A percentile compares a stretch with the other conserved stretches of the same genome.
phyloP scores from a whole-genome alignment of 306 rosid species.

The Neltuma alba region DNA sequence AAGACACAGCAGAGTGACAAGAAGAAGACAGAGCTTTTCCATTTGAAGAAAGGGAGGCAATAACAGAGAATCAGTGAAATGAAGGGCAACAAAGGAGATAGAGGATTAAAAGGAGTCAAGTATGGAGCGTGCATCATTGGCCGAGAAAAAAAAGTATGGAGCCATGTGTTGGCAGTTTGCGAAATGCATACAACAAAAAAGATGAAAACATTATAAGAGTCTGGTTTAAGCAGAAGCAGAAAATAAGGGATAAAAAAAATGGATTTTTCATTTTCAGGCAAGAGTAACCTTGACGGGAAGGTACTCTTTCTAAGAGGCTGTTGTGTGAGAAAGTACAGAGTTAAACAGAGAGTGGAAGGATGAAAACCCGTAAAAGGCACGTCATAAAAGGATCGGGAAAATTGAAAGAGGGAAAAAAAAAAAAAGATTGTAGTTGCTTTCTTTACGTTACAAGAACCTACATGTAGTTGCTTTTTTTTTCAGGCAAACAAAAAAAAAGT shows the following conservation, averaged over 20 bases:
- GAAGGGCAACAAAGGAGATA: background rate
- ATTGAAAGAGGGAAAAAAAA: no score
- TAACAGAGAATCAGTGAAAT: background rate
- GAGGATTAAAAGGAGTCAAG: background rate
- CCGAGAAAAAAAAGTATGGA: no score
- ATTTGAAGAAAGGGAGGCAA: conserved; percentile 34
- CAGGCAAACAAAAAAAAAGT: background rate
- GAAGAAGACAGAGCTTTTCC: conserved; percentile 34
- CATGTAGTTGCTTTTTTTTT: background rate
- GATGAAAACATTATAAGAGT: background rate
- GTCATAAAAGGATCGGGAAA: no score
- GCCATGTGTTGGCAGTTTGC: background rate
- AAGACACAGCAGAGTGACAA: conserved; percentile 38
- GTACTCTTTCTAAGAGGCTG: background rate
- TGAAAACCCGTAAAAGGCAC: background rate
- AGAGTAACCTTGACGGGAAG: background rate
- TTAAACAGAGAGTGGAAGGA: background rate
- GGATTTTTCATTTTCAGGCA: background rate
- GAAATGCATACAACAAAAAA: background rate
- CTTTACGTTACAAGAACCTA: no score
- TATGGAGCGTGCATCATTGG: no score
- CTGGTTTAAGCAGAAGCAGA: background rate
- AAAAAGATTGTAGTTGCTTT: background rate
- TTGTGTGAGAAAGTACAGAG: background rate
- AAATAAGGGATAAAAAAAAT: background rate